Conservation (phyloP, 106 monocot species). For the Dendrobium officinale region DNA sequence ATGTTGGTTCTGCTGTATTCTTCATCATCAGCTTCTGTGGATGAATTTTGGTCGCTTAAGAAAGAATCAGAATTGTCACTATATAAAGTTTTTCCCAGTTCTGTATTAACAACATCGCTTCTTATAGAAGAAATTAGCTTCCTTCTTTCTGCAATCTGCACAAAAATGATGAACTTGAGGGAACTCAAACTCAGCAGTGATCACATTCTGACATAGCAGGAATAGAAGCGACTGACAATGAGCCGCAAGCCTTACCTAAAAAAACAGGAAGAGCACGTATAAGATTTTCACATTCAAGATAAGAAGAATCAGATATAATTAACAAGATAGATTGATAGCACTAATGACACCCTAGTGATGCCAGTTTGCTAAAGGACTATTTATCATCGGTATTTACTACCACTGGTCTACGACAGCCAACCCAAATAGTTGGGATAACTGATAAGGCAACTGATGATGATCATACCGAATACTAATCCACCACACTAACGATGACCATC, state of each 20-base stretch:
- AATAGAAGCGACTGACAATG: constrained; percentile 2
- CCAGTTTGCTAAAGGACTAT: too few species aligned
- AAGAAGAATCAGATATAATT: too few species aligned
- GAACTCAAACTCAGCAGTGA: background rate
- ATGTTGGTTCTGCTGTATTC: background rate
- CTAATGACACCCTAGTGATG: too few species aligned
- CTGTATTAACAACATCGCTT: constrained; percentile 14
- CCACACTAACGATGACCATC: too few species aligned
- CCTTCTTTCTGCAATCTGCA: constrained; percentile 57
- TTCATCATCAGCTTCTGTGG: background rate
- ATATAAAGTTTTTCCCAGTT: background rate
- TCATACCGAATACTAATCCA: too few species aligned
- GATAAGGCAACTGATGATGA: too few species aligned
- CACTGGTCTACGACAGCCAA: too few species aligned
- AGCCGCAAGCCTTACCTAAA: background rate
- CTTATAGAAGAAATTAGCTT: constrained; percentile 35
- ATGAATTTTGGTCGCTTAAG: background rate
- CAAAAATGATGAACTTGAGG: background rate
- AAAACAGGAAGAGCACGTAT: background rate
- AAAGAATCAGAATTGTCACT: background rate
- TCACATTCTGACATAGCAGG: background rate
- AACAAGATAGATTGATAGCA: too few species aligned
- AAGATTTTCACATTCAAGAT: background rate
- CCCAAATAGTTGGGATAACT: too few species aligned
- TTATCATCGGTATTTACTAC: too few species aligned